Percentiles rank a stretch among this genome's conserved stretches.
Conservation (phyloP, 805 yeast species). For the Wickerhamomyces strasburgensis region DNA sequence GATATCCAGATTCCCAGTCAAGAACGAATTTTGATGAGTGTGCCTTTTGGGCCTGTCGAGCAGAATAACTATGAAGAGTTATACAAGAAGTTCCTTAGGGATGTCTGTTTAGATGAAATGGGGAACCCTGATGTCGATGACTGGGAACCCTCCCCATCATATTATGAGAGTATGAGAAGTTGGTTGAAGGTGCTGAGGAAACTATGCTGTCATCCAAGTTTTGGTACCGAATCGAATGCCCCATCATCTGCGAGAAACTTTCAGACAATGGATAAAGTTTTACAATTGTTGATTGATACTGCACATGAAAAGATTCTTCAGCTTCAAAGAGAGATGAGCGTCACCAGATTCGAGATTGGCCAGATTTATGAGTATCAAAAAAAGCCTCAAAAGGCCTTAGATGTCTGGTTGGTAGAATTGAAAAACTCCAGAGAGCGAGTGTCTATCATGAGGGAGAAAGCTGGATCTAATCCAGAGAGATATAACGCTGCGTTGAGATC, state of each 20-base stretch:
- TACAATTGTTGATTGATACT: constrained; percentile 56
- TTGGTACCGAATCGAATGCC: constrained; percentile 17
- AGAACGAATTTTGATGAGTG: constrained; percentile 57
- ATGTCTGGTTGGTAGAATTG: constrained; percentile 36
- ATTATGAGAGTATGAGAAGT: constrained; percentile 46
- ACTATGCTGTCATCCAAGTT: constrained; percentile 76
- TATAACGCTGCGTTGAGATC: constrained; percentile 28
- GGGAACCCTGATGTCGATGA: constrained; percentile 44
- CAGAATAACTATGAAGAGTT: constrained; percentile 72
- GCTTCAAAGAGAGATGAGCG: constrained; percentile 43
- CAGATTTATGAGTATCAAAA: constrained; percentile 59
- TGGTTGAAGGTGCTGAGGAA: constrained; percentile 73
- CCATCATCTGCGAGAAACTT: constrained; percentile 3
- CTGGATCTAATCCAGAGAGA: constrained; percentile 20
- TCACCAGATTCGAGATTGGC: constrained; percentile 53
- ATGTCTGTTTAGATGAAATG: constrained; percentile 45
- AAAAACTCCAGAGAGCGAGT: constrained; percentile 9
- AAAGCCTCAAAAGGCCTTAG: constrained; percentile 46
- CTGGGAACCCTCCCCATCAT: constrained; percentile 41
- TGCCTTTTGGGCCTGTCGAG: constrained; percentile 80
- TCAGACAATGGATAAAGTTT: constrained; percentile 62
- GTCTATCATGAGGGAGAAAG: constrained; percentile 4
- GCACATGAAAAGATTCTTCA: constrained; percentile 46
- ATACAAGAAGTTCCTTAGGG: constrained; percentile 52
- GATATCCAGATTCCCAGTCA: constrained; percentile 82